phyloP scores from a whole-genome alignment of 2,329 filamentous ascomycete species.

The Sclerotiophoma versabilis region DNA sequence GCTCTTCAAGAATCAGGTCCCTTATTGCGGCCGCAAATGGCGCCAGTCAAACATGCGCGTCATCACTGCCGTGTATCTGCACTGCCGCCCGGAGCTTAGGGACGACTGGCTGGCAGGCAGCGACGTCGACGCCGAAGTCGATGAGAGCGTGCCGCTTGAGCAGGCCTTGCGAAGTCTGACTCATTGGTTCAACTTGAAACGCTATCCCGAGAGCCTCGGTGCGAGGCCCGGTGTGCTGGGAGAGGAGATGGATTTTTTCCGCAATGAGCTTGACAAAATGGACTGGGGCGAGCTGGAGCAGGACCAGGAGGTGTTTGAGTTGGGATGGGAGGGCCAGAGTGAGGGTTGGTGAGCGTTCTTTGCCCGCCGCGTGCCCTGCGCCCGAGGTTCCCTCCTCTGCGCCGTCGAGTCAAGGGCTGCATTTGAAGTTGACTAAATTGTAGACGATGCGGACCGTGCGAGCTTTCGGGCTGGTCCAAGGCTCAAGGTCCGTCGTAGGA shows the following conservation, averaged over 20 bases:
- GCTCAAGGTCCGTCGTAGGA: not conserved
- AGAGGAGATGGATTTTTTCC: slow-evolving; percentile 58
- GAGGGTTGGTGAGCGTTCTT: slow-evolving; percentile 38
- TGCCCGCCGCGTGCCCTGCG: not conserved
- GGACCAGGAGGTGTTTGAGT: slow-evolving; percentile 34
- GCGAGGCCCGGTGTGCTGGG: slow-evolving; percentile 49
- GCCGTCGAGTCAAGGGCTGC: not conserved
- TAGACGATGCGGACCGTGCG: not conserved
- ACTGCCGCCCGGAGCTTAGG: slow-evolving; percentile 88
- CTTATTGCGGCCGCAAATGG: slow-evolving; percentile 98
- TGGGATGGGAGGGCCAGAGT: slow-evolving; percentile 35
- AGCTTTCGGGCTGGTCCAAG: not conserved
- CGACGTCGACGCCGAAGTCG: slow-evolving; percentile 91
- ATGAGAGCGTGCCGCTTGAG: slow-evolving; percentile 89
- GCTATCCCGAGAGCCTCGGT: slow-evolving; percentile 81
- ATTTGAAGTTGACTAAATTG: not conserved
- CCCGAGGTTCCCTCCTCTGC: not conserved
- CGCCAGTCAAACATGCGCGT: slow-evolving; percentile 98
- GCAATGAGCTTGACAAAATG: slow-evolving; percentile 59
- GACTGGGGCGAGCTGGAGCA: slow-evolving; percentile 47
- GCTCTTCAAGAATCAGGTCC: slow-evolving; percentile 97
- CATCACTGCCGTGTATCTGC: slow-evolving; percentile 94
- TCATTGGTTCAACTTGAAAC: slow-evolving; percentile 89
- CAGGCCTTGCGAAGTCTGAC: slow-evolving; percentile 88
- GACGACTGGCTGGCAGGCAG: slow-evolving; percentile 95